Evolutionary conservation across 2,329 filamentous ascomycete genomes (phyloP).

Genomic region (Diaporthe eres): DNA sequence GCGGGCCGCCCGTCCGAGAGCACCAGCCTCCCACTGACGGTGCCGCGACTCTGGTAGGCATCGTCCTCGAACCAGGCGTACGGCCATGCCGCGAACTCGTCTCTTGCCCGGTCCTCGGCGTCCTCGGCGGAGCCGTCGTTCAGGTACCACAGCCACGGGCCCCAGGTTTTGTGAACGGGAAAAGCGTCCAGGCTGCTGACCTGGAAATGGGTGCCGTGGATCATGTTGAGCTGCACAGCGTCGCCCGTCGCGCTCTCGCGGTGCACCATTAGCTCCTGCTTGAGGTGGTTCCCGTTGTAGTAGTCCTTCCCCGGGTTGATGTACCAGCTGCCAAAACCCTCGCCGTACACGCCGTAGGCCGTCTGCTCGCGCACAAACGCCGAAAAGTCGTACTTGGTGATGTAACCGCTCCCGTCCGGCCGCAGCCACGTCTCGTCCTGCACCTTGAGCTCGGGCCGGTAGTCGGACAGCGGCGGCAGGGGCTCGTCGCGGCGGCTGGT

Average conservation of each 20-base stretch:
- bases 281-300: conserved; percentile 65
- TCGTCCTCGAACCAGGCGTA: conserved; percentile 63
- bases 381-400: conserved; percentile 65
- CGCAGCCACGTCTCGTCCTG: conserved; percentile 68
- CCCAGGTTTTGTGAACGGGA: conserved; percentile 57
- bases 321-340: conserved; percentile 65
- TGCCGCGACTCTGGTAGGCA: conserved; percentile 62
- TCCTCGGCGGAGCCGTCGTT: conserved; percentile 62
- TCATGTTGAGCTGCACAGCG: conserved; percentile 67
- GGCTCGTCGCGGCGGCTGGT: conserved; percentile 60
- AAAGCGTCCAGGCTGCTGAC: conserved; percentile 53
- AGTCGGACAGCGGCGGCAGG: conserved; percentile 59
- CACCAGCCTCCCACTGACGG: conserved; percentile 57
- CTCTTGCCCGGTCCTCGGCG: conserved; percentile 53
- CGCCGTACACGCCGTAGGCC: conserved; percentile 65
- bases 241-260: conserved; percentile 65
- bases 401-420: conserved; percentile 59
- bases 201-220: conserved; percentile 65
- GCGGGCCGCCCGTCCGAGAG: conserved; percentile 64
- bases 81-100: conserved; percentile 61
- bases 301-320: conserved; percentile 65
- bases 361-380: conserved; percentile 53
- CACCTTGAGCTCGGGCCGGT: conserved; percentile 60
- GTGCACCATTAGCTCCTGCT: conserved; percentile 67
- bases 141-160: conserved; percentile 60